A percentile compares a stretch with the other conserved stretches of the same genome.
Conservation (phyloP, 1,139 yeast genomes). For the Nakaseomyces sp. region DNA sequence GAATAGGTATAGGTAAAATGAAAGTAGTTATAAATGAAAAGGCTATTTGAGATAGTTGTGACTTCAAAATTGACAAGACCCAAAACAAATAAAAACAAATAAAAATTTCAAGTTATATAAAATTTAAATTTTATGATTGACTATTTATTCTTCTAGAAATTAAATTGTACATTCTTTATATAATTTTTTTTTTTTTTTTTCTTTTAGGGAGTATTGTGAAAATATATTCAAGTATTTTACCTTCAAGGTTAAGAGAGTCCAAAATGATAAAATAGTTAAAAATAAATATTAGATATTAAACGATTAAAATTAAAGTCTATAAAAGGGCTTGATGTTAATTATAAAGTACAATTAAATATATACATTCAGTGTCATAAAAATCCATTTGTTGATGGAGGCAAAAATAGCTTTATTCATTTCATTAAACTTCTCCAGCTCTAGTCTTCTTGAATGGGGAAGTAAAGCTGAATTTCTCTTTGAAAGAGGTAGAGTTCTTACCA, state of each 20-base stretch:
- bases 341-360: too few relatives aligned
- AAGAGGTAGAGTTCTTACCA: neutral
- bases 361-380: too few relatives aligned
- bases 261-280: neutral
- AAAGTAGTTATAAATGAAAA: too few relatives aligned
- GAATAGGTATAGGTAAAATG: neutral
- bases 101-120: too few relatives aligned
- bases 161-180: too few relatives aligned
- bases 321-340: too few relatives aligned
- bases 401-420: neutral
- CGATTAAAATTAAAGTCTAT: neutral
- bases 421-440: neutral
- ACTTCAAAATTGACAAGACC: neutral
- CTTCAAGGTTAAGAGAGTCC: neutral
- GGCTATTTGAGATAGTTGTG: neutral
- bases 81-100: neutral
- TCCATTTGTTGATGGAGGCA: too few relatives aligned
- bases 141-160: neutral
- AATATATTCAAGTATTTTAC: neutral
- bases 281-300: neutral
- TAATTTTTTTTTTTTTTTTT: too few relatives aligned
- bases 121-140: neutral
- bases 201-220: too few relatives aligned
- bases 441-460: conserved; percentile 1
- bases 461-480: neutral